These are phyloP conservation scores for Mycena kentingensis DNA, from an alignment of 768 basidiomycete genomes.

Conservation along the genomic window DNA sequence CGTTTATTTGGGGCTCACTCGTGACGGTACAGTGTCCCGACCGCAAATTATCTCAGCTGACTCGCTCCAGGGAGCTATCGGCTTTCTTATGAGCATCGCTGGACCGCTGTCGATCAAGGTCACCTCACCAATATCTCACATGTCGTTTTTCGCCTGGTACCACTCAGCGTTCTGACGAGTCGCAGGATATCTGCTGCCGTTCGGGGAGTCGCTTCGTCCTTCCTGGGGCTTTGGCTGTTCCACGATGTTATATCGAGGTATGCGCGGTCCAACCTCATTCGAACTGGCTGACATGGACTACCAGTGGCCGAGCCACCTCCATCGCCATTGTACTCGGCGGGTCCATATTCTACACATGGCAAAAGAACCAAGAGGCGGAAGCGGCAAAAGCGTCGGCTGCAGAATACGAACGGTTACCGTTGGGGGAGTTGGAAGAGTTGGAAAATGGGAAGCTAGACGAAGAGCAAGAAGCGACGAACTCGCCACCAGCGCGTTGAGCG, in stretches of 20 bases:
- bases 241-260: constrained; percentile 60
- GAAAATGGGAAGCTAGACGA: no score
- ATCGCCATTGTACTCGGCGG: constrained; percentile 62
- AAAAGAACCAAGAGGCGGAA: constrained; percentile 56
- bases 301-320: constrained; percentile 60
- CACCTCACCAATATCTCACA: constrained; percentile 80
- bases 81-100: constrained; percentile 78
- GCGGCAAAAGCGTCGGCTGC: constrained; percentile 24
- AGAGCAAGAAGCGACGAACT: no score
- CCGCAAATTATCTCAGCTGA: no score
- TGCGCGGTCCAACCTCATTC: constrained; percentile 33
- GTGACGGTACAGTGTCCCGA: constrained; percentile 50
- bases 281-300: not conserved
- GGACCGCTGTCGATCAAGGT: constrained; percentile 77
- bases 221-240: constrained; percentile 65
- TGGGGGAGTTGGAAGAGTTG: no score
- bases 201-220: constrained; percentile 70
- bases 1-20: constrained; percentile 58
- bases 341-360: constrained; percentile 68
- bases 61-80: constrained; percentile 60
- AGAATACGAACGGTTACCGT: constrained; percentile 48
- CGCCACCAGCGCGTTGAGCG: no score
- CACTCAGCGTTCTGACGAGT: no score
- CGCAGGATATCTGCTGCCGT: constrained; percentile 77
- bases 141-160: no score